Percentiles rank a stretch among this genome's conserved stretches.
phyloP scores from a whole-genome alignment of 106 monocot species.

The Triglochin maritima region DNA sequence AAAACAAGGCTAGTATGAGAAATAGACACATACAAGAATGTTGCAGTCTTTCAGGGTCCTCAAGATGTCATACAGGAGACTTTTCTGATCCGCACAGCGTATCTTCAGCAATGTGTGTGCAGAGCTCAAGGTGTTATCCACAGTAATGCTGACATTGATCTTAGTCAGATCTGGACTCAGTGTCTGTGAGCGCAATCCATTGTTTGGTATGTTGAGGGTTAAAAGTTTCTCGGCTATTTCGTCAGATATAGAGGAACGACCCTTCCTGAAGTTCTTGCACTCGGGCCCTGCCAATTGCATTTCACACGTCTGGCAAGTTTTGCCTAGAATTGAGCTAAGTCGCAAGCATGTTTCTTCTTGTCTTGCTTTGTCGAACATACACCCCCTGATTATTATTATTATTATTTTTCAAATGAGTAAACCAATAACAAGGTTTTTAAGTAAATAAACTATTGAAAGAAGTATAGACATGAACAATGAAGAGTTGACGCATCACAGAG shows the following conservation, averaged over 20 bases:
- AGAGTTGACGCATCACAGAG: no score
- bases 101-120: constrained; percentile 76
- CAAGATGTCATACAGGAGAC: constrained; percentile 91
- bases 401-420: not conserved
- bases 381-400: constrained; percentile 64
- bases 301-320: constrained; percentile 57
- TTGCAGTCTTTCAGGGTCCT: constrained; percentile 77
- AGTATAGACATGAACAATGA: not conserved
- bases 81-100: constrained; percentile 80
- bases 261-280: constrained; percentile 44
- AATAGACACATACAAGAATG: constrained; percentile 44
- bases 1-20: not conserved
- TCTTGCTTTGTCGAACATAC: constrained; percentile 57
- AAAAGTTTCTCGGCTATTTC: constrained; percentile 51
- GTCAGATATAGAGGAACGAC: constrained; percentile 54
- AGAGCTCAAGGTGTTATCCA: constrained; percentile 78
- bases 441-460: not conserved
- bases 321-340: constrained; percentile 46
- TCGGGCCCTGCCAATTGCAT: constrained; percentile 29
- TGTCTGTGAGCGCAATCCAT: constrained; percentile 17
- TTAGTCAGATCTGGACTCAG: constrained; percentile 42
- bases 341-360: constrained; percentile 62
- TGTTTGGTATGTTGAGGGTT: constrained; percentile 38
- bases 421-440: not conserved
- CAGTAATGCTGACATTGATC: constrained; percentile 36